Base-by-base conservation (phyloP, 179 eudicot species). In the Nepenthes alata region DNA sequence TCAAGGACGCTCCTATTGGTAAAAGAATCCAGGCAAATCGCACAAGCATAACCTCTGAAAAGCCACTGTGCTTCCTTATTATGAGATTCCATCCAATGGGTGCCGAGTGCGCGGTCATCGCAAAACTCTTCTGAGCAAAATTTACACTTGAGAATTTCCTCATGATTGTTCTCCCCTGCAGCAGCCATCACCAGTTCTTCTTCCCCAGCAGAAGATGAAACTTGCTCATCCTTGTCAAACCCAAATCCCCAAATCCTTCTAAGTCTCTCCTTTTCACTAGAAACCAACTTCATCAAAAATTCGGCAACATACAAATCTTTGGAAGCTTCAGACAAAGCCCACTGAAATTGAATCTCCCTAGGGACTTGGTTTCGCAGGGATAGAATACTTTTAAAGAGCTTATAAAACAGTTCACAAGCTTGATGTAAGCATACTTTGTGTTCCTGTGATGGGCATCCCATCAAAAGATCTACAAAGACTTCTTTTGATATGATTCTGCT, bases 51-150 rank as follows among this genome's bases (percentile, higher is more conserved):
- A 58, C 97, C 97, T 66, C 91, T 82, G 70, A 89, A 94, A 62
- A 85, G 82, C 89, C 91, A 94, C 61, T 84, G 94, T 53, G 99
- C 97, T 82, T 94, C 99, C 74, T 81, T 94, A 65, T 87, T 90
- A 65, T 94, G 99, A 70, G 61, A 79, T 10, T 83, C 86, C 67
- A 85, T 82, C 94, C 96, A 94, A 73, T 94, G 97, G 12, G 61
- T 48, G 5, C 96, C 96, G 47, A 94, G 91, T 50, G 75, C 63
- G 63, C 80, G 76, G 61, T 84, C 96, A 74, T 87, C 91, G 51
- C 35, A 38, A 65, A 83, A 84, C 64, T 67, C 74, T 61, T 68
- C 76, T 3, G 78, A 83, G 70, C 99, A 90, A 61, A 87, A 77
- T 75, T 85, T 87, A 78, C 99, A 90, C 76, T 75, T 83, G 36